Evolutionary conservation across 2,329 filamentous ascomycete species (phyloP).

Genomic region (Alternaria incomplexa): DNA sequence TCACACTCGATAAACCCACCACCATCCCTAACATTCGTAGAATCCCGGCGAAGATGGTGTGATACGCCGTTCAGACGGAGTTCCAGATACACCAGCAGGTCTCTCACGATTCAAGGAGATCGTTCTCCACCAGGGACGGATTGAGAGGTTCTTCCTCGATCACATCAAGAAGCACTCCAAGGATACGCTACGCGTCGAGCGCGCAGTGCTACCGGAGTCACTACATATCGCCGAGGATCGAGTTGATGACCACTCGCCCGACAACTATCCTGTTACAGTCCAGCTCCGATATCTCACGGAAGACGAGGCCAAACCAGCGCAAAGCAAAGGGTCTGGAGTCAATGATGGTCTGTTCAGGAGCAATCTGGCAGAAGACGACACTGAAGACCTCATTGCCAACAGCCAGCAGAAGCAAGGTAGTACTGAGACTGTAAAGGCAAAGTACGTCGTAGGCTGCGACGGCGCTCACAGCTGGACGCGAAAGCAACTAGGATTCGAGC

Average conservation of each 20-base stretch:
- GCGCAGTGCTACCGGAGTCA: constrained; percentile 63
- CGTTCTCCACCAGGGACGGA: constrained; percentile 73
- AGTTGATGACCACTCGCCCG: constrained; percentile 54
- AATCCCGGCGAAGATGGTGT: constrained; percentile 66
- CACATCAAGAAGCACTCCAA: constrained; percentile 63
- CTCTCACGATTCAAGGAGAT: constrained; percentile 69
- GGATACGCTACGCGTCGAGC: constrained; percentile 60
- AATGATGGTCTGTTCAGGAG: constrained; percentile 66
- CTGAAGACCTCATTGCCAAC: constrained; percentile 57
- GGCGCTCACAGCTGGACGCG: constrained; percentile 72
- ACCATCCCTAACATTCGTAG: constrained; percentile 31
- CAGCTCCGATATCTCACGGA: constrained; percentile 64
- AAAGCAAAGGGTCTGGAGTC: constrained; percentile 44
- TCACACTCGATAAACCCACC: background rate
- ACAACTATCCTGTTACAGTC: constrained; percentile 66
- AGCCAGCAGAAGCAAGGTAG: constrained; percentile 45
- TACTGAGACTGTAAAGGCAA: constrained; percentile 58
- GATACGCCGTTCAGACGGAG: constrained; percentile 64
- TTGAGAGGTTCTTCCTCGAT: constrained; percentile 71
- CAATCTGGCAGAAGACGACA: constrained; percentile 64
- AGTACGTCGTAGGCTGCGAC: constrained; percentile 72
- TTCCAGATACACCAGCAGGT: constrained; percentile 67
- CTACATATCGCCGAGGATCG: constrained; percentile 61
- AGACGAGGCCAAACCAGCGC: constrained; percentile 62
- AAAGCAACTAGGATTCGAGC: constrained; percentile 61